Conservation (phyloP, 2,329 filamentous ascomycete species). For the Phaeoacremonium minimum region DNA sequence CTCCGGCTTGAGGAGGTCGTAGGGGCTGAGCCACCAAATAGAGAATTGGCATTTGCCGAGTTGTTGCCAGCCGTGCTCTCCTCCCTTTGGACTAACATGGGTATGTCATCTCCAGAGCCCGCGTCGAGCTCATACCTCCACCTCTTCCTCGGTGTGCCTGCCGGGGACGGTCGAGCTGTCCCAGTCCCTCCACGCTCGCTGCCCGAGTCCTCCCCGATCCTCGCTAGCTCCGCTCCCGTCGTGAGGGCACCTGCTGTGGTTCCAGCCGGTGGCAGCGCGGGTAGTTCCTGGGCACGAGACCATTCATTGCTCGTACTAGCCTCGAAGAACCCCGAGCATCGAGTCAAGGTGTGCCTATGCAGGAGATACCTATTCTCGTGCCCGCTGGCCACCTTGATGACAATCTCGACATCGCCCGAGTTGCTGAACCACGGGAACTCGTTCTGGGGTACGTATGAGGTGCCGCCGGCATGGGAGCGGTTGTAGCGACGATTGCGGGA, state of each 20-base stretch:
- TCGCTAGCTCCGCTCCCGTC: conserved; percentile 41
- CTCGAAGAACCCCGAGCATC: conserved; percentile 93
- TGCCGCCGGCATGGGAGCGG: conserved; percentile 74
- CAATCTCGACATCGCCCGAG: conserved; percentile 88
- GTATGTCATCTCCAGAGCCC: conserved; percentile 69
- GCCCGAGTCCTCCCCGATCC: conserved; percentile 43
- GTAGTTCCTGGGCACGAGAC: conserved; percentile 43
- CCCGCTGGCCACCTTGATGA: conserved; percentile 61
- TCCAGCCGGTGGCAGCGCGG: conserved; percentile 23
- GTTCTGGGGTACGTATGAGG: conserved; percentile 69
- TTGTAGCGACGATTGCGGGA: conserved; percentile 54
- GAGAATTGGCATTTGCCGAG: conserved; percentile 31
- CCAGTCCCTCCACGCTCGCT: conserved; percentile 28
- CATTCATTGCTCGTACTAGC: conserved; percentile 78
- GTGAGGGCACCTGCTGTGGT: conserved; percentile 14
- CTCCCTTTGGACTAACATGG: conserved; percentile 83
- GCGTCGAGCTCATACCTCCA: conserved; percentile 90
- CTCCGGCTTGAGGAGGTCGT: conserved; percentile 35
- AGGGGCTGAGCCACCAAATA: conserved; percentile 55
- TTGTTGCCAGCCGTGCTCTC: conserved; percentile 13
- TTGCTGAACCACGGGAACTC: conserved; percentile 90
- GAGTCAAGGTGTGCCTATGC: conserved; percentile 79
- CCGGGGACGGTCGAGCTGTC: conserved; percentile 26
- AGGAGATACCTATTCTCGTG: conserved; percentile 82
- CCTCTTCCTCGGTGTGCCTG: conserved; percentile 46